These are phyloP conservation scores for Triticum dicoccoides DNA, from an alignment of 176 grass and related monocot species.

Conservation along the genomic window DNA sequence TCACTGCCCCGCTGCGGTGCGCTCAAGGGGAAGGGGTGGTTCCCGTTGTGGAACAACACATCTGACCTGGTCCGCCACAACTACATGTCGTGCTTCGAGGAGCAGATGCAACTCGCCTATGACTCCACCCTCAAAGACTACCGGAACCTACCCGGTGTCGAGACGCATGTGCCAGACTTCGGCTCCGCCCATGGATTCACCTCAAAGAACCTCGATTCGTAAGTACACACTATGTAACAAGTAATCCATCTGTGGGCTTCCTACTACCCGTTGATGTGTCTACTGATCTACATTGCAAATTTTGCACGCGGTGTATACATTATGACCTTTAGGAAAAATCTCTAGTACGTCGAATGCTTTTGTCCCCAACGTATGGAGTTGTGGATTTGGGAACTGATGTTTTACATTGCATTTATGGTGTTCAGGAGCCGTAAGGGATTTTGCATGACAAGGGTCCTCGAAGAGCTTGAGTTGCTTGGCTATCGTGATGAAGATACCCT, in stretches of 20 bases:
- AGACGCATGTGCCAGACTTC: not conserved
- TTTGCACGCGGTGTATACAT: too few relatives aligned
- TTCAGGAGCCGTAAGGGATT: not conserved
- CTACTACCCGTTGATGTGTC: too few relatives aligned
- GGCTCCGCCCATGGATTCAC: not conserved
- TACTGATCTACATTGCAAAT: too few relatives aligned
- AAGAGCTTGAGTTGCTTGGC: not conserved
- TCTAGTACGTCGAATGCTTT: not conserved
- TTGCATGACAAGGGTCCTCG: not conserved
- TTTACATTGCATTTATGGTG: not conserved
- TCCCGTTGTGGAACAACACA: not conserved
- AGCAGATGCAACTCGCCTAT: conserved; percentile 1
- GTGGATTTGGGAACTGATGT: not conserved
- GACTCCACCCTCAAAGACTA: not conserved
- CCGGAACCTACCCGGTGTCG: not conserved
- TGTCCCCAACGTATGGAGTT: too few relatives aligned
- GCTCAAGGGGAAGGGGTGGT: not conserved
- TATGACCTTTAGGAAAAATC: not conserved
- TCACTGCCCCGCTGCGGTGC: not conserved
- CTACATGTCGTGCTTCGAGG: not conserved
- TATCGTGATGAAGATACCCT: not conserved
- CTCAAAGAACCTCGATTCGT: not conserved
- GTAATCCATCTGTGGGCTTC: not conserved
- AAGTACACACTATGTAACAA: not conserved
- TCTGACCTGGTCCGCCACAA: not conserved